Conservation (phyloP, 306 rosid genomes). For the Lotus japonicus region DNA sequence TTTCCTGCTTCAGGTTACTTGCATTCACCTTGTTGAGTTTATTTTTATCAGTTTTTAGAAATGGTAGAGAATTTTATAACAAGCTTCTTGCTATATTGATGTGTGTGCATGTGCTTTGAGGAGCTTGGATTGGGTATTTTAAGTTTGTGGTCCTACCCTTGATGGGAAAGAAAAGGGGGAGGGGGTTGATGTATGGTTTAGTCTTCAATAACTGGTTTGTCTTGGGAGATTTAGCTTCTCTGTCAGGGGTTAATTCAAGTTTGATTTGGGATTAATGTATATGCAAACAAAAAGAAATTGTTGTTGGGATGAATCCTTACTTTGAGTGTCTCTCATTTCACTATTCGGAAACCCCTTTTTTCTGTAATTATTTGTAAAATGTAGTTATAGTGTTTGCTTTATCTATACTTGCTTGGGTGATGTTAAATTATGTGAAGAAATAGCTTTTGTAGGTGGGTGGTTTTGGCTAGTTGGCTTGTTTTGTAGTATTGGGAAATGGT, state of each 20-base stretch:
- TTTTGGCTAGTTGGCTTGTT: background rate
- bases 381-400: background rate
- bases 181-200: too few species aligned
- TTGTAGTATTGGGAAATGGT: background rate
- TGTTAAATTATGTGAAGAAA: background rate
- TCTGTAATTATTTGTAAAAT: background rate
- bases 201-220: too few species aligned
- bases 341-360: too few species aligned
- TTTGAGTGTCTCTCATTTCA: background rate
- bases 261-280: background rate
- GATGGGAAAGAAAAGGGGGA: too few species aligned
- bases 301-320: background rate
- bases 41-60: background rate
- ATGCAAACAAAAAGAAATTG: background rate
- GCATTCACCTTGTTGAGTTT: background rate
- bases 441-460: background rate
- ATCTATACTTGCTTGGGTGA: background rate
- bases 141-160: too few species aligned
- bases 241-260: background rate
- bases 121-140: too few species aligned
- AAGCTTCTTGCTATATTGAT: background rate
- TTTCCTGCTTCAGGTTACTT: conserved; percentile 87
- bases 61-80: background rate
- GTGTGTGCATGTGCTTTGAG: too few species aligned
- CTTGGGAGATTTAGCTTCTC: too few species aligned